A percentile compares a stretch with the other conserved stretches of the same genome.
Conservation (phyloP, 2,329 filamentous ascomycete genomes). For the Cordyceps fumosorosea region DNA sequence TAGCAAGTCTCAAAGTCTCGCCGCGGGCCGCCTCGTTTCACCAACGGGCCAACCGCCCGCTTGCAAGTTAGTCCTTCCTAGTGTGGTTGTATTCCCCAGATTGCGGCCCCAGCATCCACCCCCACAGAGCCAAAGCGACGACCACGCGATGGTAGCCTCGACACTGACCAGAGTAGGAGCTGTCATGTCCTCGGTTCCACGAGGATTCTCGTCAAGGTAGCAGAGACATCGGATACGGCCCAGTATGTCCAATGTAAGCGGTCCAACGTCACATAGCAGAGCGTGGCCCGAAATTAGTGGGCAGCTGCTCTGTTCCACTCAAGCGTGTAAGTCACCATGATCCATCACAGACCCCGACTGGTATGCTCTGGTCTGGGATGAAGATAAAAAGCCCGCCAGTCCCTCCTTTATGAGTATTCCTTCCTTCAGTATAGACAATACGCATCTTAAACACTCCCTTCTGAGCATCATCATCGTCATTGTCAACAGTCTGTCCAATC, state of each 20-base stretch:
- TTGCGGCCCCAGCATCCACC: not conserved
- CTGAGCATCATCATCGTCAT: no score
- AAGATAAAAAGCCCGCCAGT: not conserved
- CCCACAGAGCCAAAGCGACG: not conserved
- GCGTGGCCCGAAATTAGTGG: not conserved
- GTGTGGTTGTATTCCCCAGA: slow-evolving; percentile 4
- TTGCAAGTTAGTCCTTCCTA: not conserved
- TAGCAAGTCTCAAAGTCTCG: not conserved
- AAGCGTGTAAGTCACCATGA: not conserved
- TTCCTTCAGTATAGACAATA: not conserved
- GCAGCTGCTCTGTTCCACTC: not conserved
- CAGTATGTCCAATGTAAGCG: not conserved
- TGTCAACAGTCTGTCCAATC: no score
- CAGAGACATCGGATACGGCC: not conserved
- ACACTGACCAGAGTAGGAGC: not conserved
- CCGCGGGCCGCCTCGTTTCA: not conserved
- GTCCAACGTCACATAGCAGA: slow-evolving; percentile 11
- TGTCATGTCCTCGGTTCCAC: not conserved
- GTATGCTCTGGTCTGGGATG: not conserved
- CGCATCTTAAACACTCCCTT: not conserved
- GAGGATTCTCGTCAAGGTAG: not conserved
- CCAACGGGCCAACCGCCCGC: not conserved
- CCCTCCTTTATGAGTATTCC: not conserved
- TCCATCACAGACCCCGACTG: not conserved
- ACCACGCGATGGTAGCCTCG: not conserved